Percentiles rank a stretch among this genome's conserved stretches.
Conservation (phyloP, 164 flowering plant species). For the Buxus sempervirens region DNA sequence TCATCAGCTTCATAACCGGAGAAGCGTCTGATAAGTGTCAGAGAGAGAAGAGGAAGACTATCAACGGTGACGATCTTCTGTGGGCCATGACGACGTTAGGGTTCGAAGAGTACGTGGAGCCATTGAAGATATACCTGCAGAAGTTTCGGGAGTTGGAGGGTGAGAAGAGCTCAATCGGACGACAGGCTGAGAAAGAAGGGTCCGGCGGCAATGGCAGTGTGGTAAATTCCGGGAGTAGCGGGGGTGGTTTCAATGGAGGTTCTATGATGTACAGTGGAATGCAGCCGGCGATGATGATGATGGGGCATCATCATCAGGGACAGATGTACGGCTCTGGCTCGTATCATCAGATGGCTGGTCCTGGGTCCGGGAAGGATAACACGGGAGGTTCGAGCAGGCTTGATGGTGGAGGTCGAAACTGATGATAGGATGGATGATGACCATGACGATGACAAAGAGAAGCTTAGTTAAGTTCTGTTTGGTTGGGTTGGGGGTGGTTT, state of each 20-base stretch:
- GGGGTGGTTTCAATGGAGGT: slow-evolving; percentile 15
- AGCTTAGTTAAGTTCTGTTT: no score
- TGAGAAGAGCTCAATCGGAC: slow-evolving; percentile 26
- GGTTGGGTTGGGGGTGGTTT: neutral
- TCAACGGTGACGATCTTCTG: slow-evolving; percentile 46
- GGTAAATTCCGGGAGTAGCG: slow-evolving; percentile 15
- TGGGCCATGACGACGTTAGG: slow-evolving; percentile 53
- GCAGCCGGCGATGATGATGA: slow-evolving; percentile 29
- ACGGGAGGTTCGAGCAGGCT: slow-evolving; percentile 4
- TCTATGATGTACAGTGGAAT: slow-evolving; percentile 12
- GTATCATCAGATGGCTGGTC: slow-evolving; percentile 26
- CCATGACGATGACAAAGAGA: neutral
- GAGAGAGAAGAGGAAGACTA: slow-evolving; percentile 50
- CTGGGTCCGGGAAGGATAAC: slow-evolving; percentile 6
- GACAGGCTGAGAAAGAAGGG: slow-evolving; percentile 23
- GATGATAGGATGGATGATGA: neutral
- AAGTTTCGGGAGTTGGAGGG: slow-evolving; percentile 53
- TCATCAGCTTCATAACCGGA: slow-evolving; percentile 57
- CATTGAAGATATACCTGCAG: slow-evolving; percentile 38
- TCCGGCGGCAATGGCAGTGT: slow-evolving; percentile 17
- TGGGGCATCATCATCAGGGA: slow-evolving; percentile 28
- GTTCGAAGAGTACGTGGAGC: slow-evolving; percentile 51
- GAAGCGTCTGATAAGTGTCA: slow-evolving; percentile 63
- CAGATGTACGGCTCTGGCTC: slow-evolving; percentile 34
- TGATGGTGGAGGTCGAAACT: slow-evolving; percentile 3